Evolutionary conservation across 768 basidiomycete genomes (phyloP), one percentile per base, ranked within the genome.

Genomic region (Lentinula sp.): DNA sequence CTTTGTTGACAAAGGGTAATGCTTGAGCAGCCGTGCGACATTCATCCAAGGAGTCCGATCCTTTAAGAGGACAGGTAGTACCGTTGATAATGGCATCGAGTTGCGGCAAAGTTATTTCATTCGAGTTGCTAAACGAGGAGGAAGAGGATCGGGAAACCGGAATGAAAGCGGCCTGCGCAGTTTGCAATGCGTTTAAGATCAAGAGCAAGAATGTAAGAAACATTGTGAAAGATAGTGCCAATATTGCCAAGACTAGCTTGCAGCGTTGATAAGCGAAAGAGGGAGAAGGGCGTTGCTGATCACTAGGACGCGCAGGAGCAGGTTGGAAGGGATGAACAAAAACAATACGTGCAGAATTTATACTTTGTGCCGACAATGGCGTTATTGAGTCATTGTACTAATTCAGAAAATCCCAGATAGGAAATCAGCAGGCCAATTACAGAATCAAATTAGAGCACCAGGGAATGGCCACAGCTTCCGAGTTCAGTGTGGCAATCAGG

Each of bases 1-100:
- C 67, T 54, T 65, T 60, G 57, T 67, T 67, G 39, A 69, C 62
- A 46, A 67, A 69, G n/a, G 68, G 68, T 5, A 65, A 62, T 5
- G 68, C 65, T 40, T 69, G 65, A 3, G 62, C 59, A 10, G 68
- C 65, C 10, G 55, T 67, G 15, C 65, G 62, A 48, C 68, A 69
- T 56, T 69, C 68, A 45, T 39, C 48, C 2, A 64, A 53, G 55
- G 64, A 67, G 15, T 60, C 40, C 0, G 62, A 62, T 6, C 45
- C 60, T 5, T 63, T 11, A 10, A 56, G 23, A 8, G 65, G 52
- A 49, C 68, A 69, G 18, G 61, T 51, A 31, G 63, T 59, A 32
- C 61, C 65, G 21, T 31, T 18, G 45, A 62, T 65, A 48, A 69
- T 66, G 32, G 66, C 61, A 23, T 64, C 54, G 37, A 69, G 62